phyloP scores from a whole-genome alignment of 2,329 filamentous ascomycete species.

The Penicillium sp. region DNA sequence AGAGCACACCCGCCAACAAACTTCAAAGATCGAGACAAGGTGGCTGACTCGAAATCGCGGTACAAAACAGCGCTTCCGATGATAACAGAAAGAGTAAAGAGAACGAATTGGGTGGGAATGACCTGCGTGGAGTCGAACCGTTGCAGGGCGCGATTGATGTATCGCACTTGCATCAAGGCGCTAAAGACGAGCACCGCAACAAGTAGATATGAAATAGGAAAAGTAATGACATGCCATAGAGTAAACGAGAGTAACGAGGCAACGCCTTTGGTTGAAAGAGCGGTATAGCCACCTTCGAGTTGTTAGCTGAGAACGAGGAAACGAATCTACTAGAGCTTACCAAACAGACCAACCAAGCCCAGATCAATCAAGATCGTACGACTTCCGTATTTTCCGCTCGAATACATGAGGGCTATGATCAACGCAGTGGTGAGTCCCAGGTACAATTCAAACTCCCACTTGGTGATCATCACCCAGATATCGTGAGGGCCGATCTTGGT shows the following conservation, averaged over 20 bases:
- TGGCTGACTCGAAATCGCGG: conserved; percentile 86
- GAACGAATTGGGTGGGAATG: conserved; percentile 94
- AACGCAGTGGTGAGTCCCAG: conserved; percentile 69
- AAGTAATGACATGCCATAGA: conserved; percentile 81
- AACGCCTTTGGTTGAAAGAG: conserved; percentile 90
- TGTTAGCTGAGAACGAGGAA: conserved; percentile 15
- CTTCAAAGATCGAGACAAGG: conserved; percentile 67
- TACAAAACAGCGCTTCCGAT: conserved; percentile 90
- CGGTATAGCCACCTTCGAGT: conserved; percentile 83
- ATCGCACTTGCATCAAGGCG: conserved; percentile 94
- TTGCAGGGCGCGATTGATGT: conserved; percentile 85
- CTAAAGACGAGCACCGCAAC: conserved; percentile 73
- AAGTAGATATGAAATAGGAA: conserved; percentile 87
- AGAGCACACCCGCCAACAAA: conserved; percentile 87
- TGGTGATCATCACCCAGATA: conserved; percentile 83
- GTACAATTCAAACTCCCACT: conserved; percentile 87
- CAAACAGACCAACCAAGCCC: conserved; percentile 88
- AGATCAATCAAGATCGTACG: conserved; percentile 87
- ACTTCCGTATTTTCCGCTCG: conserved; percentile 78
- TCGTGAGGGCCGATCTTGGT: conserved; percentile 86
- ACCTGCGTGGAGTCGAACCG: conserved; percentile 96
- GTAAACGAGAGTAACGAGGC: conserved; percentile 92
- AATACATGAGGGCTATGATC: conserved; percentile 74
- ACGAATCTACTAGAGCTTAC: conserved; percentile 47
- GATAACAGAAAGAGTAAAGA: conserved; percentile 94